Evolutionary conservation across 2,329 filamentous ascomycete species (phyloP), one percentile per base, ranked within the genome.

Genomic region (Ceratocystis variospora): DNA sequence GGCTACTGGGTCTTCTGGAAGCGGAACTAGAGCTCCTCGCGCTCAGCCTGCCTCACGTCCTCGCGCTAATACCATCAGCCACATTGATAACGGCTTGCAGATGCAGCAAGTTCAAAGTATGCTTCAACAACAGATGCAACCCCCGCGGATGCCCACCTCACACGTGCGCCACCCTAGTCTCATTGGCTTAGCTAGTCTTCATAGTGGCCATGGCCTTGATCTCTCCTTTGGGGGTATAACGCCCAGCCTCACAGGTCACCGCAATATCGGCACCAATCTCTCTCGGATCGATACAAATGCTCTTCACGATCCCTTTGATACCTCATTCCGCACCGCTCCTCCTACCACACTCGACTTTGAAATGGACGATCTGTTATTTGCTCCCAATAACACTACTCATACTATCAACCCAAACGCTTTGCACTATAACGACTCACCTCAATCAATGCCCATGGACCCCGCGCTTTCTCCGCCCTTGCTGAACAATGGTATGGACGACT

Each of bases 21-120:
- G 33, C 6, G 33, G 28, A n/a, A 31, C 31, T 25, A 37, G 28
- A 7, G 55, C 55, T 17, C 28, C 37, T 19, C 25, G 57, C 15
- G 44, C 37, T 25, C 48, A 59, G 22, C 59, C 48, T 10, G 44
- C 37, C 46, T 48, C 67, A 45, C 83, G 94, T 70, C 94, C 93
- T 25, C 82, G 94, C 71, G 93, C 94, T 65, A 97, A 97, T 74
- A 99, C 94, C 46, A 95, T 99, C 73, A 94, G 92, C 73, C 92
- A 97, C 75, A 85, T 97, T 66, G 94, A 96, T 74, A 83, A 84
- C 67, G 80, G 81, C 65, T 37, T 46, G 25, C 84, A 87, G 50
- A 83, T 96, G 74, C 89, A 87, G 71, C 83, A 89, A 69, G 83
- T 83, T 78, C 82, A 12, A 81, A 82, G 63, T 85, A 83, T 71